Conservation (phyloP, 2,329 filamentous ascomycete genomes). For the Triangularia verruculosa region DNA sequence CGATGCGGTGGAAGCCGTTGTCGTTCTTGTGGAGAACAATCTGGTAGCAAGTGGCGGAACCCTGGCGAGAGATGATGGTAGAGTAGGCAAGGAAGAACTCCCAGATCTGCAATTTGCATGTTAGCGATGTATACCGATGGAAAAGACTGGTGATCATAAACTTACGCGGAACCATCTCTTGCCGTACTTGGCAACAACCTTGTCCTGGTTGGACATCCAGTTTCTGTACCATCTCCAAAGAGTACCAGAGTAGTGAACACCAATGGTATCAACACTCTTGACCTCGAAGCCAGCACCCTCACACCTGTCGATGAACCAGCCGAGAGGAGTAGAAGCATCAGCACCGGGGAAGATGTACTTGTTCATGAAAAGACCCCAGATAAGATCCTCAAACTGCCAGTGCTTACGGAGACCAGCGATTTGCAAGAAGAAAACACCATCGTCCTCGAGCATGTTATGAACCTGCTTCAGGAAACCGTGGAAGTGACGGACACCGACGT, state of each 20-base stretch:
- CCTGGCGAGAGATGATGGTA: slow-evolving; percentile 80
- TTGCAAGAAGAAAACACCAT: slow-evolving; percentile 94
- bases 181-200: slow-evolving; percentile 93
- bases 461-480: slow-evolving; percentile 78
- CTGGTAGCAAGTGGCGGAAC: slow-evolving; percentile 81
- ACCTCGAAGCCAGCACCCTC: slow-evolving; percentile 88
- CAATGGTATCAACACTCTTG: slow-evolving; percentile 88
- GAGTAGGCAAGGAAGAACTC: slow-evolving; percentile 87
- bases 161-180: slow-evolving; percentile 90
- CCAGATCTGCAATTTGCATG: slow-evolving; percentile 63
- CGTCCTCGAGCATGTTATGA: slow-evolving; percentile 92
- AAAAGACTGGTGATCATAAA: slow-evolving; percentile 25
- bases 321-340: slow-evolving; percentile 89
- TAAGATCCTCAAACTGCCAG: slow-evolving; percentile 97
- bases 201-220: slow-evolving; percentile 91
- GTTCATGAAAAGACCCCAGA: slow-evolving; percentile 99
- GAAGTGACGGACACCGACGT: slow-evolving; percentile 93
- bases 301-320: slow-evolving; percentile 78
- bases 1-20: slow-evolving; percentile 78
- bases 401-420: slow-evolving; percentile 88
- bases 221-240: slow-evolving; percentile 98
- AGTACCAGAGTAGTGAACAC: slow-evolving; percentile 95
- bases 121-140: slow-evolving; percentile 9
- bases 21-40: slow-evolving; percentile 86
- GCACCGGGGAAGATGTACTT: slow-evolving; percentile 98